Conservation (phyloP, 805 yeast genomes). For the Clavispora santaluciae region DNA sequence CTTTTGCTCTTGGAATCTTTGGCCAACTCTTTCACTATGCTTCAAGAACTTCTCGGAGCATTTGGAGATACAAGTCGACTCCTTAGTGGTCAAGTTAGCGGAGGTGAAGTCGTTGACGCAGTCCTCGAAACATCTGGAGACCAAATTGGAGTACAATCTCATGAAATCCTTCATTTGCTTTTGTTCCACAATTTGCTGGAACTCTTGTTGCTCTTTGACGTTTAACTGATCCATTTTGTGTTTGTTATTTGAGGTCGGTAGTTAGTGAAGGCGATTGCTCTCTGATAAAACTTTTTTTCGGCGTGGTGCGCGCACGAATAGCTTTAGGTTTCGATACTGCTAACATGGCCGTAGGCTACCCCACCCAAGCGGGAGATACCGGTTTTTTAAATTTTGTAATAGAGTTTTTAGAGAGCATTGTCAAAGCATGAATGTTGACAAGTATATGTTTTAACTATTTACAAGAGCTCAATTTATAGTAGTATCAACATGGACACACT, state of each 20-base stretch:
- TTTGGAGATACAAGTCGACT: conserved; percentile 77
- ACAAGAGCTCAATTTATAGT: no score
- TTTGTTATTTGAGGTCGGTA: neutral
- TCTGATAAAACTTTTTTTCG: conserved; percentile 12
- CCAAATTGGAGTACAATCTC: conserved; percentile 91
- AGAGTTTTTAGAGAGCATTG: no score
- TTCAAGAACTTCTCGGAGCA: conserved; percentile 97
- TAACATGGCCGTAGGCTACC: no score
- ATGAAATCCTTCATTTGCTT: conserved; percentile 99
- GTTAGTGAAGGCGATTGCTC: conserved; percentile 1
- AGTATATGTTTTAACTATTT: neutral
- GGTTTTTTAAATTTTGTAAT: no score
- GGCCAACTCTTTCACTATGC: conserved; percentile 97
- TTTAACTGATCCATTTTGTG: conserved; percentile 85
- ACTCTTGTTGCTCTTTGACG: conserved; percentile 93
- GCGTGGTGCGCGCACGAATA: neutral
- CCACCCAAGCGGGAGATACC: no score
- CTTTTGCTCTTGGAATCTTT: conserved; percentile 98
- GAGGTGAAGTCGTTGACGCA: conserved; percentile 99
- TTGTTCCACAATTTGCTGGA: conserved; percentile 91
- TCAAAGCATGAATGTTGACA: no score
- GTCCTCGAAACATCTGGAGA: conserved; percentile 94
- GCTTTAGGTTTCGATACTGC: no score
- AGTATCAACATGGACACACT: conserved; percentile 27
- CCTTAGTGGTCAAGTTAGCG: conserved; percentile 77